Conservation (phyloP, 768 basidiomycete species). For the Clavaria fumosa region DNA sequence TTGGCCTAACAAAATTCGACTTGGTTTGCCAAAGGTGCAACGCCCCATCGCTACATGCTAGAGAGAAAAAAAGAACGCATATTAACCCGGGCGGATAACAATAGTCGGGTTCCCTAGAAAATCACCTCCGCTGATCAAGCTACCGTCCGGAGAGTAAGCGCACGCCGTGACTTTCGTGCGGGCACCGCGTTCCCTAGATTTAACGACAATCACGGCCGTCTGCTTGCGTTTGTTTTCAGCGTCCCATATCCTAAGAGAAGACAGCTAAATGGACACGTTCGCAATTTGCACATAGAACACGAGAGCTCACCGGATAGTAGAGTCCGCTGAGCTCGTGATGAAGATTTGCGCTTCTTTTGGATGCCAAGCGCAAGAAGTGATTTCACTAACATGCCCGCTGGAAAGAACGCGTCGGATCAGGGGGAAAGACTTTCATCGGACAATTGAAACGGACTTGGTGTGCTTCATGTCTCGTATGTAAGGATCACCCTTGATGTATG, state of each 20-base stretch:
- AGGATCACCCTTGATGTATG: conserved; percentile 86
- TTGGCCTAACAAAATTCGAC: conserved; percentile 89
- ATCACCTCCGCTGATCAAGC: conserved; percentile 73
- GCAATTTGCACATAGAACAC: conserved; percentile 17
- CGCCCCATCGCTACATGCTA: conserved; percentile 84
- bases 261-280: no score
- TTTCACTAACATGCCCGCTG: conserved; percentile 89
- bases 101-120: conserved; percentile 6
- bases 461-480: conserved; percentile 99
- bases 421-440: no score
- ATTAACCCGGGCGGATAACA: conserved; percentile 5
- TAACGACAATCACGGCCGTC: conserved; percentile 90
- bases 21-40: conserved; percentile 86
- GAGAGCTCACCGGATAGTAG: conserved; percentile 63
- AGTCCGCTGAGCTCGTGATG: conserved; percentile 90
- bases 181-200: conserved; percentile 88
- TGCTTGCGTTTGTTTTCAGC: conserved; percentile 85
- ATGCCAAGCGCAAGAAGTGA: conserved; percentile 87
- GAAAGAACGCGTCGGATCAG: conserved; percentile 1
- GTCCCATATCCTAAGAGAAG: conserved; percentile 98
- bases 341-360: conserved; percentile 74
- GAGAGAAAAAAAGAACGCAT: no score
- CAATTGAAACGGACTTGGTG: conserved; percentile 65
- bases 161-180: conserved; percentile 84
- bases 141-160: conserved; percentile 82